A percentile compares a stretch with the other conserved stretches of the same genome.
These are phyloP conservation scores for Phytophthora brassicae DNA, from an alignment of 352 stramenopile genomes.

Conservation along the genomic window DNA sequence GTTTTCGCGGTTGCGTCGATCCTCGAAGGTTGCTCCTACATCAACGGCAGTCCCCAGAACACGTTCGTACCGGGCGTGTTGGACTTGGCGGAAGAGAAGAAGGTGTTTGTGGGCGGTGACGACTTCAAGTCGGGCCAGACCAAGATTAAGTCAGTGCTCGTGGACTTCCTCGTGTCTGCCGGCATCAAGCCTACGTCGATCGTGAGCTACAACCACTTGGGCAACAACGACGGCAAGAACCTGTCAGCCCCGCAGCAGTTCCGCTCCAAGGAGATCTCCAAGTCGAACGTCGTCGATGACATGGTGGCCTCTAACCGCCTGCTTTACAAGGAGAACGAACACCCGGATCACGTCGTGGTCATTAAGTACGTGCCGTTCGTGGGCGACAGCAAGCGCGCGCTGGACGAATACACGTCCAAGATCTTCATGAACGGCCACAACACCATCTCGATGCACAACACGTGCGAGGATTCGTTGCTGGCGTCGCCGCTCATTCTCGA, in stretches of 20 bases:
- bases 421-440: constrained; percentile 99
- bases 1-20: constrained; percentile 98
- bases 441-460: constrained; percentile 99
- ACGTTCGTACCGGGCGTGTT: constrained; percentile 98
- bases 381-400: constrained; percentile 98
- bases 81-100: constrained; percentile 93
- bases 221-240: constrained; percentile 99
- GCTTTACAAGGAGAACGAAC: constrained; percentile 97
- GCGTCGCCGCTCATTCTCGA: constrained; percentile 98
- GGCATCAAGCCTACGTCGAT: constrained; percentile 99
- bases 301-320: constrained; percentile 98
- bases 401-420: constrained; percentile 99
- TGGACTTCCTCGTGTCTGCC: constrained; percentile 99
- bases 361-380: constrained; percentile 99
- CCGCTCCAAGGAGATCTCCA: constrained; percentile 99
- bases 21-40: constrained; percentile 98
- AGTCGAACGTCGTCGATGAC: constrained; percentile 99
- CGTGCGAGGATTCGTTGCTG: constrained; percentile 98
- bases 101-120: constrained; percentile 97
- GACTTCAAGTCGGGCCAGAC: constrained; percentile 99
- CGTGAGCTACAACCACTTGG: constrained; percentile 99
- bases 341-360: constrained; percentile 99
- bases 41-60: constrained; percentile 99
- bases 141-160: constrained; percentile 99
- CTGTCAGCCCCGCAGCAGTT: constrained; percentile 98